phyloP scores from a whole-genome alignment of 345 rosid genomes.

The Pistacia vera region DNA sequence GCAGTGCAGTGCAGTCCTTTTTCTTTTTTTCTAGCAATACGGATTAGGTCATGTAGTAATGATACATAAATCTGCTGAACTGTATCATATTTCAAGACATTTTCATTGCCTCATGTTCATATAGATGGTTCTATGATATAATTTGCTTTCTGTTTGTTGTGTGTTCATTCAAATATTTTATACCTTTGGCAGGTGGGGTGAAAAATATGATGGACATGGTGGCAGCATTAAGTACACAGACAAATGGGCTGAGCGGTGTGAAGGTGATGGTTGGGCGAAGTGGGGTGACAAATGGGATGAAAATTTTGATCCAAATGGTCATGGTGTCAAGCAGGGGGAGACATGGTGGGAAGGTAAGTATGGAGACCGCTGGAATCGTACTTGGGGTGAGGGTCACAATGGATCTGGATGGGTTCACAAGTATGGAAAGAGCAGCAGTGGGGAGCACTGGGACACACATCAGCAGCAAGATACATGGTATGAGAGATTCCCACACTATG shows the following conservation, averaged over 20 bases:
- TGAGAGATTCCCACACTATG: conserved; percentile 92
- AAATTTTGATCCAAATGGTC: conserved; percentile 64
- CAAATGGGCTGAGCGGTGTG: conserved; percentile 93
- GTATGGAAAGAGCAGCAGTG: conserved; percentile 94
- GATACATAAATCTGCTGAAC: background rate
- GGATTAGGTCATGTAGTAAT: background rate
- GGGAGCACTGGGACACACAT: conserved; percentile 96
- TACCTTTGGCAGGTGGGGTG: conserved; percentile 76
- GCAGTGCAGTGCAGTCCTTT: background rate
- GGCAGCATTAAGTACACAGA: conserved; percentile 91
- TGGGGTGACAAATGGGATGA: conserved; percentile 99
- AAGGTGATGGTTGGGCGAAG: conserved; percentile 84
- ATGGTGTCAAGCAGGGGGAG: conserved; percentile 97
- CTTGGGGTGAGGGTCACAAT: conserved; percentile 92
- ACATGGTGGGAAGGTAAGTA: conserved; percentile 92
- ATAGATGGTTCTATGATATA: background rate
- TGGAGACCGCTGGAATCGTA: conserved; percentile 88
- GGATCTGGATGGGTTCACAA: conserved; percentile 97
- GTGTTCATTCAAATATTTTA: conserved; percentile 5
- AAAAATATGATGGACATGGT: conserved; percentile 83
- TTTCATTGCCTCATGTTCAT: background rate
- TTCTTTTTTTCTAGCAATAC: background rate
- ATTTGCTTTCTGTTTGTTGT: background rate
- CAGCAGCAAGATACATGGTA: conserved; percentile 83
- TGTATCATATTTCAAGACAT: background rate